Conservation (phyloP, 2,329 filamentous ascomycete genomes). For the Ascochyta koolunga region DNA sequence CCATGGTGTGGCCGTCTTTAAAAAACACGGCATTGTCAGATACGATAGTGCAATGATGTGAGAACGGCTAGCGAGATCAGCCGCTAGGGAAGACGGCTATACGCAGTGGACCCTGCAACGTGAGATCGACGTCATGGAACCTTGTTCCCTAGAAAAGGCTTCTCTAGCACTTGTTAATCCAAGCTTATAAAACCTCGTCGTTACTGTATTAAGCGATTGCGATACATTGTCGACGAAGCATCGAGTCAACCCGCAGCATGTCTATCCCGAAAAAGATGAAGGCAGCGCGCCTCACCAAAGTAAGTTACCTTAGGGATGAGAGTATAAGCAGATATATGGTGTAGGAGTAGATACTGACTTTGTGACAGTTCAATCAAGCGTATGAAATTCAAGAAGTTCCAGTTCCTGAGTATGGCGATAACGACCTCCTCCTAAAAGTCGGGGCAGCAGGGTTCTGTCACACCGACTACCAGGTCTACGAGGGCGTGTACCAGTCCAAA, state of each 20-base stretch:
- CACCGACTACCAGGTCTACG: constrained; percentile 26
- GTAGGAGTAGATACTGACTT: neutral
- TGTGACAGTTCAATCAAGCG: constrained; percentile 8
- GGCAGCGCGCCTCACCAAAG: neutral
- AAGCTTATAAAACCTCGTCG: neutral
- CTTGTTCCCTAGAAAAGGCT: neutral
- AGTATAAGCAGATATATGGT: neutral
- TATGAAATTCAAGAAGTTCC: constrained; percentile 18
- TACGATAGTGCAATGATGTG: neutral
- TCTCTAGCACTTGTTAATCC: neutral
- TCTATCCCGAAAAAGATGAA: neutral
- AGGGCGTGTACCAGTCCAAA: constrained; percentile 17
- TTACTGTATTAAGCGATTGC: neutral
- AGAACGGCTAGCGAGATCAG: neutral
- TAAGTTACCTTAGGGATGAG: neutral
- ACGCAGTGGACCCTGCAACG: neutral
- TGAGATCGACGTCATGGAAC: neutral
- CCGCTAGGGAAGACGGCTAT: neutral
- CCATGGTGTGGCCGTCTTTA: too few relatives aligned
- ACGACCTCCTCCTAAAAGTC: constrained; percentile 21
- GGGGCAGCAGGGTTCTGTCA: constrained; percentile 24
- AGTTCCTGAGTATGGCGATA: constrained; percentile 12
- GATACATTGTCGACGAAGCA: neutral
- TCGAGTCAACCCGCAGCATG: neutral
- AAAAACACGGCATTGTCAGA: too few relatives aligned